Conservation (phyloP, 805 yeast species). For the Yarrowia alimentaria region DNA sequence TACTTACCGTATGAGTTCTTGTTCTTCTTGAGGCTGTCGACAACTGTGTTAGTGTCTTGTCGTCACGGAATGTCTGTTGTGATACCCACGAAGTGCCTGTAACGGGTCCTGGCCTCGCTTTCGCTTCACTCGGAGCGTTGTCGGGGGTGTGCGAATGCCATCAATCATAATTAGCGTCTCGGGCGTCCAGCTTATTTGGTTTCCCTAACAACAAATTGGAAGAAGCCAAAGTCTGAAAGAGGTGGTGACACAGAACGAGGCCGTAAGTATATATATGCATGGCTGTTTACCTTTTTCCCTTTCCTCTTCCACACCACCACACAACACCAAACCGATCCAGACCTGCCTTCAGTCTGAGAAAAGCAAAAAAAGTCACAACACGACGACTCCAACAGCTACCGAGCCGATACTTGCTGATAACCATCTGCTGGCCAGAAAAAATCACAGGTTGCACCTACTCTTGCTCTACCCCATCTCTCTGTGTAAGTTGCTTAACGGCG, state of each 20-base stretch:
- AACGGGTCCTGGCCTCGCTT: slow-evolving; percentile 85
- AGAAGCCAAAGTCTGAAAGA: background rate
- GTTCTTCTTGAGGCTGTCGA: slow-evolving; percentile 26
- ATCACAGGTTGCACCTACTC: too few relatives aligned
- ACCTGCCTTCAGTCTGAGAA: slow-evolving; percentile 27
- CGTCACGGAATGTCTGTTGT: background rate
- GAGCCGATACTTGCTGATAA: background rate
- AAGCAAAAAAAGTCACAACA: background rate
- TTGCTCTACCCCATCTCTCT: background rate
- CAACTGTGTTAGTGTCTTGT: slow-evolving; percentile 17
- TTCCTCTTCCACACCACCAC: slow-evolving; percentile 17
- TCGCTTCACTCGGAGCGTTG: slow-evolving; percentile 77
- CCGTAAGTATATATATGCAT: slow-evolving; percentile 18
- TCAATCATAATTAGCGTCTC: slow-evolving; percentile 26
- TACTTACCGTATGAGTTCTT: slow-evolving; percentile 35
- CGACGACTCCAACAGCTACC: too few relatives aligned
- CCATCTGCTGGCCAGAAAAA: slow-evolving; percentile 15
- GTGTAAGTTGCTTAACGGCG: slow-evolving; percentile 8
- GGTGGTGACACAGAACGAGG: slow-evolving; percentile 15
- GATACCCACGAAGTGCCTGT: slow-evolving; percentile 57
- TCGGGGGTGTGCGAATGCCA: slow-evolving; percentile 46
- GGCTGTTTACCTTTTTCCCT: slow-evolving; percentile 21
- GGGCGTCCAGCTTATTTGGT: background rate
- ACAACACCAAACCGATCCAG: slow-evolving; percentile 9
- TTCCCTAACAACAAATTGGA: slow-evolving; percentile 16